phyloP scores from a whole-genome alignment of 2,329 filamentous ascomycete species.

The Monilinia aucupariae region DNA sequence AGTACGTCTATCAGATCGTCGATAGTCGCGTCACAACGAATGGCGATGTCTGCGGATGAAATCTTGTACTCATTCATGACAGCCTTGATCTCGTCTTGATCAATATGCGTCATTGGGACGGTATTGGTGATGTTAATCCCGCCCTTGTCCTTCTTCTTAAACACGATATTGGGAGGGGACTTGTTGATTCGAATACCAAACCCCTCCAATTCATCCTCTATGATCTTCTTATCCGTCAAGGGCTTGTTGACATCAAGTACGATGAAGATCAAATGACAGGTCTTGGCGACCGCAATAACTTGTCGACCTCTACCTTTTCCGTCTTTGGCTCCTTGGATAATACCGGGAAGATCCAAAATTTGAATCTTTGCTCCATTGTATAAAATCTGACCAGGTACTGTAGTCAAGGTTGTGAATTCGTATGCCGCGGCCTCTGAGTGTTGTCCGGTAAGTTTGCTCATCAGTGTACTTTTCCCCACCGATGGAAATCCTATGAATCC shows the following conservation, averaged over 20 bases:
- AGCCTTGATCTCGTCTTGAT: constrained; percentile 93
- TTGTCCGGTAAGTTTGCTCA: constrained; percentile 90
- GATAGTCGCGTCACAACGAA: constrained; percentile 94
- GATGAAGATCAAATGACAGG: constrained; percentile 97
- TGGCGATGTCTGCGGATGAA: constrained; percentile 92
- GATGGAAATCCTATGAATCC: constrained; percentile 98
- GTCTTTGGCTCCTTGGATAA: constrained; percentile 97
- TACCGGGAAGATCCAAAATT: constrained; percentile 97
- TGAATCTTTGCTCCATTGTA: constrained; percentile 98
- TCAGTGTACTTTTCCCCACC: constrained; percentile 95
- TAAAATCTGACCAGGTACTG: constrained; percentile 88
- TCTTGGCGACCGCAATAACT: constrained; percentile 98
- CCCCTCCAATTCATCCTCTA: constrained; percentile 90
- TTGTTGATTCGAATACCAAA: constrained; percentile 99
- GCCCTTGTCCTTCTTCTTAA: constrained; percentile 99
- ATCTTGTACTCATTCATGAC: constrained; percentile 98
- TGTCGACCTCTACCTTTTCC: constrained; percentile 95
- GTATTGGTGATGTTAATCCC: constrained; percentile 96
- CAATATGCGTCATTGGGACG: constrained; percentile 84
- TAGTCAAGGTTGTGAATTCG: constrained; percentile 97
- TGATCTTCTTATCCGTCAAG: constrained; percentile 90
- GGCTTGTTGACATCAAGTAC: constrained; percentile 98
- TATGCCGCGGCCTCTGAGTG: constrained; percentile 97
- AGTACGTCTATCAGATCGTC: constrained; percentile 95
- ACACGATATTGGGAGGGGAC: constrained; percentile 93